Conservation (phyloP, 2,329 filamentous ascomycete genomes). For the Waltergamsia citrina region DNA sequence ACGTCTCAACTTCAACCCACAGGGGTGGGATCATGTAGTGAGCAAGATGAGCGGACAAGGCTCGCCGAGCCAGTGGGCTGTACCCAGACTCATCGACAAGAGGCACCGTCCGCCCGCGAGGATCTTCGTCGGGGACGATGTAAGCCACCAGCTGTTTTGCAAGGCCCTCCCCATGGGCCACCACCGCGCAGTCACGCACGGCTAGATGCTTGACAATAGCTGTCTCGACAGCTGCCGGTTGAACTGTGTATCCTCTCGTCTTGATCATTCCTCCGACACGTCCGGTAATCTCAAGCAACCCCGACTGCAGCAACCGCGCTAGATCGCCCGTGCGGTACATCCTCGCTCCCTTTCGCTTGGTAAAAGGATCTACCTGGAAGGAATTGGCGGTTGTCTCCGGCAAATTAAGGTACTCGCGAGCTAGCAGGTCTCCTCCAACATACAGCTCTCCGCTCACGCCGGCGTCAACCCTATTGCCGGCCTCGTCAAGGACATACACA, state of each 20-base stretch:
- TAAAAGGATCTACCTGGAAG: constrained; percentile 59
- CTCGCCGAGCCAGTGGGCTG: constrained; percentile 58
- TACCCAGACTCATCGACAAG: constrained; percentile 63
- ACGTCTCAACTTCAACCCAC: constrained; percentile 62
- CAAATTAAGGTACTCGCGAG: constrained; percentile 70
- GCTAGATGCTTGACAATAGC: constrained; percentile 61
- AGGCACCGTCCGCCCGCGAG: constrained; percentile 47
- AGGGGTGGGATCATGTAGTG: constrained; percentile 77
- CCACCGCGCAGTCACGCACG: constrained; percentile 61
- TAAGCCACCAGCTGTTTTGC: constrained; percentile 71
- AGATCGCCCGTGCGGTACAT: constrained; percentile 71
- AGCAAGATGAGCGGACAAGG: constrained; percentile 56
- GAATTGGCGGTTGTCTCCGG: constrained; percentile 67
- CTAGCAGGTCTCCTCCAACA: constrained; percentile 64
- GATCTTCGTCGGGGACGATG: constrained; percentile 57
- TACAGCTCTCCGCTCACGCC: constrained; percentile 65
- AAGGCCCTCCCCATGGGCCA: constrained; percentile 66
- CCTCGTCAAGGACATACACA: constrained; percentile 64
- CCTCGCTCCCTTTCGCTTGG: constrained; percentile 45
- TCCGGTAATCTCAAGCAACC: constrained; percentile 65
- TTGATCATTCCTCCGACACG: constrained; percentile 76
- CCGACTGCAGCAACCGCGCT: constrained; percentile 56
- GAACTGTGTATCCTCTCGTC: constrained; percentile 68
- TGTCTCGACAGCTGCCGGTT: constrained; percentile 68
- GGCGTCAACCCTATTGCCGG: constrained; percentile 50